Base-by-base conservation (phyloP, 1,284 basidiomycete genomes). In the Cryptococcus sp. region DNA sequence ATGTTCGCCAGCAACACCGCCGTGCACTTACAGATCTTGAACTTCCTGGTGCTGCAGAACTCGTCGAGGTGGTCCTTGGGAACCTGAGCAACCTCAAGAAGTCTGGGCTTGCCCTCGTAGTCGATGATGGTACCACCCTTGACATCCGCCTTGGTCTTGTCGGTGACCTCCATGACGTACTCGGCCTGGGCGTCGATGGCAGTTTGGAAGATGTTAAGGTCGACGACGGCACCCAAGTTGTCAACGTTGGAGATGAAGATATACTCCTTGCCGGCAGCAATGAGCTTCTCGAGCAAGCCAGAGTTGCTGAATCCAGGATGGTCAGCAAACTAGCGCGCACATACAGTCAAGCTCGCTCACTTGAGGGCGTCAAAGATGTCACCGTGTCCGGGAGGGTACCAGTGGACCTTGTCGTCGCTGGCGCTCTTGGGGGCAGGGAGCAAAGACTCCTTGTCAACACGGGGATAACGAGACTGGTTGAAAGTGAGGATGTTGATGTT, bases 81-180 rank as follows among this genome's bases (percentile, higher is more conserved):
- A 23, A 99, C 96, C 80, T 99, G 96, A 20, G 96, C 96, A 62
- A 99, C 94, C 83, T 99, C 96, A 63, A 99, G 88, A 46, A 99
- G 83, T 66, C 95, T 89, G 61, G 98, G 86, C 44, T 86, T 87
- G 58, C 95, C 96, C 50, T 99, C 91, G 78, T 97, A 97, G 79
- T 97, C 91, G 74, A 97, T 93, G 69, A 96, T 85, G 52, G 96
- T 99, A 81, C 96, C 96, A 85, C 96, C 96, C 86, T 99, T 99
- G 81, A 99, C 89, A 79, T 99, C 95, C 59, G 96, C 96, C 84
- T 99, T 99, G 76, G 96, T 99, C 87, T 99, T 99, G 84, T 99
- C 94, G 5, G 96, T 99, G 65, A 99, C 93, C 81, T 99, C 95
- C 93, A 96, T 96, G 76, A 97, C 78, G 83, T 95, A 96, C 80